Base-by-base conservation (phyloP, 495 filamentous ascomycete genomes). In the Hypoxylon trugodes region DNA sequence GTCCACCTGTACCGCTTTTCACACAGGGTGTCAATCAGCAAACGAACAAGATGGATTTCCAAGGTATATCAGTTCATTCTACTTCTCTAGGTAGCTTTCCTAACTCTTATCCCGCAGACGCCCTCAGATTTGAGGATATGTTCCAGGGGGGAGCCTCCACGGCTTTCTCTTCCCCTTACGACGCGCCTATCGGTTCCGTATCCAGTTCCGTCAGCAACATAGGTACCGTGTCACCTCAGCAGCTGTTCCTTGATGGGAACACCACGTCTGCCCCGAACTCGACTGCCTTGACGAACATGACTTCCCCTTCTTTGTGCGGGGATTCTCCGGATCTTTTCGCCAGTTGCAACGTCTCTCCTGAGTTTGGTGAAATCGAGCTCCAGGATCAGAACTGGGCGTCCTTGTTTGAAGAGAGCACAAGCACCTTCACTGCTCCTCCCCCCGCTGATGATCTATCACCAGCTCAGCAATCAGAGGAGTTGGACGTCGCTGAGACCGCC, bases 161-260 rank as follows among this genome's bases (percentile, higher is more conserved):
- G 55, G 72, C 75, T 47, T 82, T 80, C 61, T 81, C 83, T 59
- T 84, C 83, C 26, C 81, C 83, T 18, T 74, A 77, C 41, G 81
- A 84, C 69, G 42, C 76, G 57, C 71, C 61, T 50, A 59, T 65
- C 57, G 79, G 78, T 67, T 66, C 71, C 50, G 75, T 70, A 35
- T 70, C 78, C 30, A 74, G 77, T 72, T 61, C 76, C 18, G 59
- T 74, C 40, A 68, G 74, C 65, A 82, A 84, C 71, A 69, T 84
- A 69, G 85, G 80, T 65, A 96, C 93, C 15, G 83, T 98, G 42
- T 98, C 94, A 51, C 94, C 94, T 10, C 87, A 89, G 73, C 92
- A 97, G 65, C 77, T 97, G 37, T 82, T 92, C 70, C 75, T 90
- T 47, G 89, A 92, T 59, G 79, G n/a, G n/a, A n/a, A 82, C 13